These are phyloP conservation scores for Fusarium oligoseptatum DNA, from an alignment of 2,329 filamentous ascomycete species.

Conservation along the genomic window DNA sequence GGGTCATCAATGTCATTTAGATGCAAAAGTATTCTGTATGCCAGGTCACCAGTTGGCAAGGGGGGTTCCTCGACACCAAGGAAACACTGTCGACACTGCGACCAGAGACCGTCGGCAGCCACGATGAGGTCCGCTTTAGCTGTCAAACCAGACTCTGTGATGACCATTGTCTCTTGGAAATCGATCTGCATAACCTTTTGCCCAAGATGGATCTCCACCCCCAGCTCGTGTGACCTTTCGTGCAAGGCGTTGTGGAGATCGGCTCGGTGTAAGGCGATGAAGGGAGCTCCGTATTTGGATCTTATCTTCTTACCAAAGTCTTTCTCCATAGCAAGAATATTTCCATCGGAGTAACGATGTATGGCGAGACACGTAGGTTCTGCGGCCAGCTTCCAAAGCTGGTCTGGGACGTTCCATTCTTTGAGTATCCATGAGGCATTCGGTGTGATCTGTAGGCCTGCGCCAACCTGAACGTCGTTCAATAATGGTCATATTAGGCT, in stretches of 20 bases:
- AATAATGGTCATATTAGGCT: neutral
- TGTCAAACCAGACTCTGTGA: slow-evolving; percentile 51
- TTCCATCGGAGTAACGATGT: slow-evolving; percentile 63
- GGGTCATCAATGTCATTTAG: slow-evolving; percentile 64
- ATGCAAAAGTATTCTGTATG: slow-evolving; percentile 71
- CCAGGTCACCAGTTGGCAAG: slow-evolving; percentile 72
- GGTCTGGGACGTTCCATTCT: slow-evolving; percentile 62
- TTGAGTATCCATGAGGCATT: slow-evolving; percentile 64
- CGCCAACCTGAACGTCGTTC: slow-evolving; percentile 52
- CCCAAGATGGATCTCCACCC: slow-evolving; percentile 64
- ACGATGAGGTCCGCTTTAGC: slow-evolving; percentile 58
- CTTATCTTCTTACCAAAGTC: slow-evolving; percentile 67
- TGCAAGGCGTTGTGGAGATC: slow-evolving; percentile 70
- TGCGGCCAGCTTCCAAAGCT: slow-evolving; percentile 54
- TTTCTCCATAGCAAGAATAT: slow-evolving; percentile 63
- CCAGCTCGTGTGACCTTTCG: slow-evolving; percentile 64
- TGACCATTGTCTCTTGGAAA: slow-evolving; percentile 59
- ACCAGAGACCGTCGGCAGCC: slow-evolving; percentile 75
- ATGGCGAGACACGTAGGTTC: slow-evolving; percentile 64
- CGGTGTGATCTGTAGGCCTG: slow-evolving; percentile 66
- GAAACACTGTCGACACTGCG: slow-evolving; percentile 64
- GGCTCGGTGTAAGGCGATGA: slow-evolving; percentile 71
- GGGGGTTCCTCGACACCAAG: slow-evolving; percentile 62
- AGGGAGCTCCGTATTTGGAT: slow-evolving; percentile 68
- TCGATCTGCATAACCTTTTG: slow-evolving; percentile 62